These are phyloP conservation scores for Pseudocercospora crystallina DNA, from an alignment of 2,329 filamentous ascomycete species.

Conservation along the genomic window DNA sequence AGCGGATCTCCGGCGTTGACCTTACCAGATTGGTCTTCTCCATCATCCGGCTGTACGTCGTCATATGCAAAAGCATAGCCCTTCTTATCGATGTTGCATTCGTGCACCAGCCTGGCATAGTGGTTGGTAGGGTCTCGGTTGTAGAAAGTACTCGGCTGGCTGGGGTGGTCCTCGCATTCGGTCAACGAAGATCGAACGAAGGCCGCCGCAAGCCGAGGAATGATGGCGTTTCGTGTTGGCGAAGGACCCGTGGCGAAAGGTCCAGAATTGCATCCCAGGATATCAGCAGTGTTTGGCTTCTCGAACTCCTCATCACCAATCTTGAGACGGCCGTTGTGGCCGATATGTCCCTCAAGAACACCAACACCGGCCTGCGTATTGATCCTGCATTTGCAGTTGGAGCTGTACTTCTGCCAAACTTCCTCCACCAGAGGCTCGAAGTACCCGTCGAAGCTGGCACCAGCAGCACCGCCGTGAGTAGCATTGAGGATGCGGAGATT, in stretches of 20 bases:
- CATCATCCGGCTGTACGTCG: constrained; percentile 62
- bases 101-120: constrained; percentile 62
- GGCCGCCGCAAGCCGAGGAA: constrained; percentile 73
- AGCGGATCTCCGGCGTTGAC: constrained; percentile 49
- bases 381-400: constrained; percentile 51
- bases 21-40: constrained; percentile 56
- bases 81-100: constrained; percentile 57
- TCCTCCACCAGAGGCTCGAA: constrained; percentile 54
- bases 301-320: constrained; percentile 54
- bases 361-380: constrained; percentile 66
- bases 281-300: constrained; percentile 62
- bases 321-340: constrained; percentile 39
- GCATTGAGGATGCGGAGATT: constrained; percentile 48
- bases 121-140: constrained; percentile 48
- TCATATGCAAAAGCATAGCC: constrained; percentile 63
- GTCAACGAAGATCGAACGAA: constrained; percentile 74
- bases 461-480: constrained; percentile 48
- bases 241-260: constrained; percentile 55
- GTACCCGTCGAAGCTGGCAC: constrained; percentile 54
- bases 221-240: constrained; percentile 58
- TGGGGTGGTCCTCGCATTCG: constrained; percentile 40
- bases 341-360: constrained; percentile 52
- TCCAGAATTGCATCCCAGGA: constrained; percentile 66
- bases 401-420: constrained; percentile 53
- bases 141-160: constrained; percentile 37